Conservation (phyloP, 805 yeast genomes). For the Suhomyces canberraensis region DNA sequence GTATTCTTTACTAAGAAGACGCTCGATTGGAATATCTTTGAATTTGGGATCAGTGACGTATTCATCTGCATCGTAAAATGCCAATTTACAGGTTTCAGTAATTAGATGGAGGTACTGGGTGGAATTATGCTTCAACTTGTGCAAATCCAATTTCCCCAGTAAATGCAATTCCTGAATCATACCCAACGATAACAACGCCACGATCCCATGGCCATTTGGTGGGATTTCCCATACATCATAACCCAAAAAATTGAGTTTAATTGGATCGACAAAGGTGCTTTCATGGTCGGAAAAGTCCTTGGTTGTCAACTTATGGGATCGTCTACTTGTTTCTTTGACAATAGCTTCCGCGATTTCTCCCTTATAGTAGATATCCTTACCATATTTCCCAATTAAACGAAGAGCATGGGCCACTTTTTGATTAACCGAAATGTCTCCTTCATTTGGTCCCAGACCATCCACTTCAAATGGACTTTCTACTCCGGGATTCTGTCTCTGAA, state of each 20-base stretch:
- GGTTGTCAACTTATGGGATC: conserved; percentile 54
- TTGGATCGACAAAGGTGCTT: conserved; percentile 65
- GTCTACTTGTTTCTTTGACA: conserved; percentile 45
- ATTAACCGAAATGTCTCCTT: conserved; percentile 59
- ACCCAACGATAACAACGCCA: conserved; percentile 70
- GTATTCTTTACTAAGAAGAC: conserved; percentile 47
- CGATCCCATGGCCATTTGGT: conserved; percentile 80
- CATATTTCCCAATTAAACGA: conserved; percentile 48
- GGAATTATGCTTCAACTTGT: conserved; percentile 57
- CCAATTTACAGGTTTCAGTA: conserved; percentile 69
- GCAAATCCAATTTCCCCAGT: conserved; percentile 39
- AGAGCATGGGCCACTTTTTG: conserved; percentile 51
- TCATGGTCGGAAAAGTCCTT: conserved; percentile 58
- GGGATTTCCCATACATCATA: conserved; percentile 73
- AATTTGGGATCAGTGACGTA: conserved; percentile 62
- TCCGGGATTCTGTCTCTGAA: neutral
- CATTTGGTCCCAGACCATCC: conserved; percentile 40
- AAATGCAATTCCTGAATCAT: conserved; percentile 54
- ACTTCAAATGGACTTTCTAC: conserved; percentile 30
- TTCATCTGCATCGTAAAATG: conserved; percentile 73
- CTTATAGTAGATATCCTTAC: conserved; percentile 65
- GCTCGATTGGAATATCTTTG: conserved; percentile 33
- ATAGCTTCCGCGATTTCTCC: conserved; percentile 71
- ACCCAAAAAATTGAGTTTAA: conserved; percentile 49
- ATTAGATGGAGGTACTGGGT: conserved; percentile 65